Conservation (phyloP, 176 grass and related monocot species). For the Tillandsia leiboldiana region DNA sequence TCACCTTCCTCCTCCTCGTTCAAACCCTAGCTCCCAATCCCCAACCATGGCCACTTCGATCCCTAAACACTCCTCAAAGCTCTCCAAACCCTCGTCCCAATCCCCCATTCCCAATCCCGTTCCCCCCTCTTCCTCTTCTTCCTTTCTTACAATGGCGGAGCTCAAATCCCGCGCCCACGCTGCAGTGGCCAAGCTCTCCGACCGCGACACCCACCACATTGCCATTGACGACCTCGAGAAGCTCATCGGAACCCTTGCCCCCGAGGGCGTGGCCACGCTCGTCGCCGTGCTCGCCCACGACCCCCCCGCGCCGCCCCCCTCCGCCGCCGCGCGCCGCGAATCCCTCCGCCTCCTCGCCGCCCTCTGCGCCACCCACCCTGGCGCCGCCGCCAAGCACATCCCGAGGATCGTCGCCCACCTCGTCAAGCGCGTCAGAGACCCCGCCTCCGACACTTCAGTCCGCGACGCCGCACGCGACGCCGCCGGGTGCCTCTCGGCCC, state of each 20-base stretch:
- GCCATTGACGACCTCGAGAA: constrained; percentile 80
- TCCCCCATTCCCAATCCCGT: not conserved
- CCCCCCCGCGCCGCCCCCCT: constrained; percentile 26
- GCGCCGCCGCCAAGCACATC: constrained; percentile 45
- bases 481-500: constrained; percentile 41
- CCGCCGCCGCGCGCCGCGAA: constrained; percentile 39
- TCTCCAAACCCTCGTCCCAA: constrained; percentile 18
- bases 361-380: constrained; percentile 57
- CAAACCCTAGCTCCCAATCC: constrained; percentile 18
- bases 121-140: constrained; percentile 21
- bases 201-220: constrained; percentile 94
- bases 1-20: constrained; percentile 7
- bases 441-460: constrained; percentile 61
- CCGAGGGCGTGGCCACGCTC: constrained; percentile 74
- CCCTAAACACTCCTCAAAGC: constrained; percentile 36
- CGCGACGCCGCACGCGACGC: constrained; percentile 67
- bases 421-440: constrained; percentile 64
- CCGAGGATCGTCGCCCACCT: constrained; percentile 70
- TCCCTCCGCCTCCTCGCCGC: constrained; percentile 53
- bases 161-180: constrained; percentile 76
- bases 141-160: constrained; percentile 67
- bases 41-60: constrained; percentile 37
- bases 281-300: constrained; percentile 61
- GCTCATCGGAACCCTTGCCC: constrained; percentile 57
- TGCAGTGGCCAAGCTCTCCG: constrained; percentile 72